These are phyloP conservation scores for Phytophthora macrochlamydospora DNA, from an alignment of 352 stramenopile species.

Conservation along the genomic window DNA sequence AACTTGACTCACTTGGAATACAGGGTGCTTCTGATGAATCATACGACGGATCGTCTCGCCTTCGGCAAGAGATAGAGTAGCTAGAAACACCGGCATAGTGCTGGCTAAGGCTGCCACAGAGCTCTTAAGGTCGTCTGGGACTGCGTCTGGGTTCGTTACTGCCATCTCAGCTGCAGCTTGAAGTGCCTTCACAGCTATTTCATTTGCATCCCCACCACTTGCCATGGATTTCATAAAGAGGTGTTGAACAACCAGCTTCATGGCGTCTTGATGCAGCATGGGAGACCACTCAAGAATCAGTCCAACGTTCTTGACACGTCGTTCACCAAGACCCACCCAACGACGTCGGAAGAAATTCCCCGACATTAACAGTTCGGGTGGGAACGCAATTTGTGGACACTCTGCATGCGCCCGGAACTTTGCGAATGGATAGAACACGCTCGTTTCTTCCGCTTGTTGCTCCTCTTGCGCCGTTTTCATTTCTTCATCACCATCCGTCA, in stretches of 20 bases:
- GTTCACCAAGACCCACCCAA: conserved; percentile 88
- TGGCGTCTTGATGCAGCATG: conserved; percentile 68
- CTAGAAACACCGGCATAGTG: conserved; percentile 85
- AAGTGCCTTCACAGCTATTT: conserved; percentile 68
- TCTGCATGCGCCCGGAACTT: conserved; percentile 80
- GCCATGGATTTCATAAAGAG: conserved; percentile 65
- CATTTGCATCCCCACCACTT: conserved; percentile 47
- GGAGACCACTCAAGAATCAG: conserved; percentile 90
- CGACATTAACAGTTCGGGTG: conserved; percentile 72
- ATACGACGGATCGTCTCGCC: conserved; percentile 96
- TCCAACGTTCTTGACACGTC: conserved; percentile 89
- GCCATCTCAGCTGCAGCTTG: conserved; percentile 37
- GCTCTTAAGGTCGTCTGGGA: conserved; percentile 41
- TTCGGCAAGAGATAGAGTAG: conserved; percentile 96
- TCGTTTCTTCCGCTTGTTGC: conserved; percentile 52
- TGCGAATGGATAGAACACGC: conserved; percentile 79
- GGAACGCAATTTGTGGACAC: conserved; percentile 79
- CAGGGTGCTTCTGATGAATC: conserved; percentile 92
- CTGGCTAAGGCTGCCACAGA: conserved; percentile 45
- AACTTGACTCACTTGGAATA: conserved; percentile 71
- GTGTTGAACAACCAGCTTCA: conserved; percentile 69
- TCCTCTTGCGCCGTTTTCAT: conserved; percentile 29
- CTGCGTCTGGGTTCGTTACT: conserved; percentile 23
- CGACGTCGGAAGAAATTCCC: conserved; percentile 89
- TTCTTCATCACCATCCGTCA: conserved; percentile 16